Base-by-base conservation (phyloP, 1,139 yeast genomes). In the Pichia kudriavzevii region DNA sequence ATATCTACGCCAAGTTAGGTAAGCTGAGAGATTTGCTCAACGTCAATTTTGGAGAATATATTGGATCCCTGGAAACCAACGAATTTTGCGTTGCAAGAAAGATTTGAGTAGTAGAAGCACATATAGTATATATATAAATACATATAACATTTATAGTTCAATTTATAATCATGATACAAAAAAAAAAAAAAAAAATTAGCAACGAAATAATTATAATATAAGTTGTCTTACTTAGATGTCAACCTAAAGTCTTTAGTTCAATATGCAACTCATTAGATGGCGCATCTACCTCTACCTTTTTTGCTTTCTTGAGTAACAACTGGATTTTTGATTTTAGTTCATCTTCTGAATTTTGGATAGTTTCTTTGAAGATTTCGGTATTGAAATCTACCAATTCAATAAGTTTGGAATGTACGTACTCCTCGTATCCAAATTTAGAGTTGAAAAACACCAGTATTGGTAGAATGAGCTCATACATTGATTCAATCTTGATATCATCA, bases 371-470 rank as follows among this genome's bases (percentile, higher is more conserved):
- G 5, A 66, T 56, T 3, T 58, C 60, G 1, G 79, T 65, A 42
- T 69, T 66, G 35, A 65, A 55, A 11, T 63, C 60, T 9, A 80
- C 69, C 39, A 82, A 59, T 19, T 64, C 65, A 17, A 79, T 40
- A 28, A 81, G 48, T 48, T 74, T 72, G 8, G 64, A 66, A 40
- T 69, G 75, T 22, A 71, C 60, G 41, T 75, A 78, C 26, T 44
- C 53, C 34, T 51, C 58, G 39, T 54, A 63, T 22, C 43, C 48
- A 23, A 45, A 41, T n/a, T 49, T 48, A 18, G 43, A 48, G 29
- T 42, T 50, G 45, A 61, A 66, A 53, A 64, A 64, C 3, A 74
- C 47, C 28, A 79, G 53, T 11, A 75, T 51, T 0, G 82, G 81
- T 7, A 79, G 51, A 12, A 70, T 51, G 13, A 78, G 52, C 2